These are phyloP conservation scores for Suillus subluteus DNA, from an alignment of 768 basidiomycete species.

Conservation along the genomic window DNA sequence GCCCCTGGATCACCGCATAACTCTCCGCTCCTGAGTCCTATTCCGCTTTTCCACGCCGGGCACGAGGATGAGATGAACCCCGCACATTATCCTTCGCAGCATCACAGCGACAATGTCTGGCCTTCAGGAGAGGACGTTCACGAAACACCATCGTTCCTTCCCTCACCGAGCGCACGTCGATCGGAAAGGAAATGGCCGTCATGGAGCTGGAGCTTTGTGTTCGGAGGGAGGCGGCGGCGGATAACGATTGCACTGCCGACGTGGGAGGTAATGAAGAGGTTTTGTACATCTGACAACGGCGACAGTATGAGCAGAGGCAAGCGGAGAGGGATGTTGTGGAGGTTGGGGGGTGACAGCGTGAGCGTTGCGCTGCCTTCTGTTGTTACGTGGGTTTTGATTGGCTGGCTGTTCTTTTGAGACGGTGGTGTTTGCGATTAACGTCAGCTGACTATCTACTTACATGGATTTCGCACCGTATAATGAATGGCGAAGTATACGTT, in stretches of 20 bases:
- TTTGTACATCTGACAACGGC: conserved; percentile 15
- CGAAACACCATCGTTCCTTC: conserved; percentile 22
- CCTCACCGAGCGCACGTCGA: conserved; percentile 40
- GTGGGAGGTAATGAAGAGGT: conserved; percentile 27
- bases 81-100: conserved; percentile 48
- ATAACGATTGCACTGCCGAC: conserved; percentile 49
- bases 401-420: conserved; percentile 34
- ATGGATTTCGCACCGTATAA: conserved; percentile 1
- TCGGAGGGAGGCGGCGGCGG: conserved; percentile 58
- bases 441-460: background rate
- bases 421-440: background rate
- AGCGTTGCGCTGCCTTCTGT: conserved; percentile 32
- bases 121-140: conserved; percentile 26
- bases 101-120: conserved; percentile 40
- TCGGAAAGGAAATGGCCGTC: conserved; percentile 23
- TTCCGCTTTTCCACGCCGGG: conserved; percentile 40
- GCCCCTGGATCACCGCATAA: conserved; percentile 40
- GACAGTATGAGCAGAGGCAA: conserved; percentile 13
- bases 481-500: background rate
- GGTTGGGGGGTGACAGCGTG: conserved; percentile 43
- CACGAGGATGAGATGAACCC: conserved; percentile 54
- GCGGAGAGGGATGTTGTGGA: conserved; percentile 37
- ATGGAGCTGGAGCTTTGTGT: conserved; percentile 54
- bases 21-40: conserved; percentile 43
- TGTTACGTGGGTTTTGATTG: conserved; percentile 27